Evolutionary conservation across 495 filamentous ascomycete genomes (phyloP), one percentile per base, ranked within the genome.

Genomic region (Ramalina intermedia): DNA sequence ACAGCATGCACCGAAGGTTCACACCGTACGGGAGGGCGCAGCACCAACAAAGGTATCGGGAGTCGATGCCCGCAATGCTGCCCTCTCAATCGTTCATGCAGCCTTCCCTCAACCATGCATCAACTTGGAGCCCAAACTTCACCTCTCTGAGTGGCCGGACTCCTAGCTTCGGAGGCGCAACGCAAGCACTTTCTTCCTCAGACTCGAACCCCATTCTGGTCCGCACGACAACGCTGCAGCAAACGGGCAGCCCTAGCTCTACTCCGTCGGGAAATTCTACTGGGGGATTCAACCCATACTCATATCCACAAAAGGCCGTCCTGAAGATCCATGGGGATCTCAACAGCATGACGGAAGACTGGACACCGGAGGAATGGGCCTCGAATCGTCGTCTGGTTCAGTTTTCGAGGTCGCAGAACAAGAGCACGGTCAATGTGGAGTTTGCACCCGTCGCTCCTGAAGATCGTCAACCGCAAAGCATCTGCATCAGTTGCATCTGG

Each of bases 401-500:
- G 57, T 98, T 98, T 64, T 78, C 70, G 52, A 79, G 90, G 35
- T 73, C 74, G 38, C 91, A 96, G 62, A 78, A 69, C 26, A 83
- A 83, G 3, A 82, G 75, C 55, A 84, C 81, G 9, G 75, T 91
- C 27, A 76, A 78, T 16, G 76, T 79, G 9, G 76, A 72, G 14
- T 94, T 94, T 66, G 75, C 75, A 51, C 68, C 84, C 0, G 79
- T 90, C 13, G 65, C 78, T 4, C 76, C 71, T 12, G 79, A 82
- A 58, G 81, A 90, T 43, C 73, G 81, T 27, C 53, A 61, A 0
- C 78, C 80, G 0, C 81, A 84, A 58, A 85, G 81, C 63, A 82
- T 85, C 39, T 88, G 83, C 65, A 82, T 94, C 59, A 90, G 84
- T 68, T 94, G 87, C 66, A 93, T 94, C 53, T 81, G 75, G 69